phyloP scores from a whole-genome alignment of 2,329 filamentous ascomycete genomes.

The Calonectria pseudoturangicola region DNA sequence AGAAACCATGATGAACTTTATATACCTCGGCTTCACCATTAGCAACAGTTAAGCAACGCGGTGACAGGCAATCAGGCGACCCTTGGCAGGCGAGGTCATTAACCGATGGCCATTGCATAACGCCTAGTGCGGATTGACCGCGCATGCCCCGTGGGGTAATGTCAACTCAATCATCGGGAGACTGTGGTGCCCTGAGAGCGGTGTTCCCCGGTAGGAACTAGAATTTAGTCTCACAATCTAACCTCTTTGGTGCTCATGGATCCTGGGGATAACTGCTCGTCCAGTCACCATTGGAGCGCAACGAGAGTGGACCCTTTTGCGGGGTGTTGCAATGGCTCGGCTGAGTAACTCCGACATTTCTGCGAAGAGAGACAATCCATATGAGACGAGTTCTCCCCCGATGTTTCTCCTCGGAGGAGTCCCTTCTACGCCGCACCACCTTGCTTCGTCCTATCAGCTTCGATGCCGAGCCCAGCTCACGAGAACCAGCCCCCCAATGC shows the following conservation, averaged over 20 bases:
- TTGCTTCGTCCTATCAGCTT: background rate
- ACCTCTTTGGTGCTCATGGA: background rate
- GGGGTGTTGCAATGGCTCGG: constrained; percentile 17
- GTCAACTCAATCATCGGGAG: constrained; percentile 16
- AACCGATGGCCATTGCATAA: constrained; percentile 25
- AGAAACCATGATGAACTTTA: constrained; percentile 19
- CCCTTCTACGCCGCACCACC: background rate
- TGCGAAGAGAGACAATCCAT: constrained; percentile 39
- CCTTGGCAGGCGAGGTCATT: constrained; percentile 28
- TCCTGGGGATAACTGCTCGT: background rate
- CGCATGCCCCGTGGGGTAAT: constrained; percentile 38
- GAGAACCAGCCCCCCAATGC: constrained; percentile 20
- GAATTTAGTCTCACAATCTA: constrained; percentile 4
- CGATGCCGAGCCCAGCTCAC: constrained; percentile 18
- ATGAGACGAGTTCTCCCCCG: constrained; percentile 37
- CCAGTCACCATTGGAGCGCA: constrained; percentile 33
- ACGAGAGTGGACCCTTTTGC: constrained; percentile 25
- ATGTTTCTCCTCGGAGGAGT: constrained; percentile 49
- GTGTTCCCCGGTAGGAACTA: constrained; percentile 15
- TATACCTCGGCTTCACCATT: constrained; percentile 16
- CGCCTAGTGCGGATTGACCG: constrained; percentile 24
- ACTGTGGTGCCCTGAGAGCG: background rate
- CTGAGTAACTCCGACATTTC: constrained; percentile 50
- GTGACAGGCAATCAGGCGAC: constrained; percentile 22
- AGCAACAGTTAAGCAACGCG: constrained; percentile 1